Conservation (phyloP, 345 rosid genomes). For the Brassica rapa region DNA sequence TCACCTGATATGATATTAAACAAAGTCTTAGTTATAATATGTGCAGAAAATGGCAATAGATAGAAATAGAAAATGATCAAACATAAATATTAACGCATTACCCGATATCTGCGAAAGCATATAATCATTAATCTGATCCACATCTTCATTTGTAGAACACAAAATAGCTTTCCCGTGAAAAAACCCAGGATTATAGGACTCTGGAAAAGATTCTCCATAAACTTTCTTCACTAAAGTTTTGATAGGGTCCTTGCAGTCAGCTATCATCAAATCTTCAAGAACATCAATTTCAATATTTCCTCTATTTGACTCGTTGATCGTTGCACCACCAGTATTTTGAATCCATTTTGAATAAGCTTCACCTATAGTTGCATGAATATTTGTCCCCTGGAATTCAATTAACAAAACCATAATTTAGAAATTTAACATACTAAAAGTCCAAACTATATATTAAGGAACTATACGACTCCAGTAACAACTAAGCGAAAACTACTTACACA, state of each 20-base stretch:
- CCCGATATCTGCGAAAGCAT: slow-evolving; percentile 17
- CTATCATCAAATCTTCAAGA: slow-evolving; percentile 3
- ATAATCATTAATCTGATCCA: slow-evolving; percentile 11
- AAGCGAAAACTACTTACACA: background rate
- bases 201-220: slow-evolving; percentile 10
- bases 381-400: slow-evolving; percentile 2
- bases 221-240: background rate
- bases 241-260: background rate
- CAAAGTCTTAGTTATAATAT: background rate
- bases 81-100: background rate
- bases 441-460: too few relatives aligned
- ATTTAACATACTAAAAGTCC: background rate
- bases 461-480: background rate
- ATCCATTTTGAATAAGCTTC: slow-evolving; percentile 12
- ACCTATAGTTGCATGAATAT: background rate
- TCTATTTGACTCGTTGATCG: background rate
- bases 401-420: background rate
- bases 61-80: background rate
- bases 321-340: background rate
- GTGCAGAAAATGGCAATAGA: background rate
- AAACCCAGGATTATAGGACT: background rate
- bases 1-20: slow-evolving; percentile 11
- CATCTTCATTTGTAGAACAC: background rate
- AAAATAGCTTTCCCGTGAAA: background rate
- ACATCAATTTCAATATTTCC: background rate